phyloP scores from a whole-genome alignment of 2,329 filamentous ascomycete species.

The Sporothrix inflata region DNA sequence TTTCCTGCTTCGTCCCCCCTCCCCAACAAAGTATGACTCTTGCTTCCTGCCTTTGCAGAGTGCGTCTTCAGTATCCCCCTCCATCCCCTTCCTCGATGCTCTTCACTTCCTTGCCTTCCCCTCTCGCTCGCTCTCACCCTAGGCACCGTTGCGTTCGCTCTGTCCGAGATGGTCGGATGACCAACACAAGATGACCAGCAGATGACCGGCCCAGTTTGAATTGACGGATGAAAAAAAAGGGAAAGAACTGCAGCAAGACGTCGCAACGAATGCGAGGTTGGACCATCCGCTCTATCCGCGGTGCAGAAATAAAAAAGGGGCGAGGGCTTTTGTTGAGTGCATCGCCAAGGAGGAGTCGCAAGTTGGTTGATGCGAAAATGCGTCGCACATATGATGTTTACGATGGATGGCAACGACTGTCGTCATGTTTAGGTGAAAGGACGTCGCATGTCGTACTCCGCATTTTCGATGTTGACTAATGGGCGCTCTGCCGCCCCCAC shows the following conservation, averaged over 20 bases:
- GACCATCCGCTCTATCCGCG: neutral
- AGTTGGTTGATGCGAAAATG: neutral
- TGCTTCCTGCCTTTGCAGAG: neutral
- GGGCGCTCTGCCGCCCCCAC: neutral
- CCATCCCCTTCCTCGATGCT: neutral
- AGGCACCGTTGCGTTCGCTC: conserved; percentile 18
- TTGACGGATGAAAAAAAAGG: neutral
- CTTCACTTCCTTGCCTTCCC: neutral
- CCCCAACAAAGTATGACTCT: conserved; percentile 4
- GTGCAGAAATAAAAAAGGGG: neutral
- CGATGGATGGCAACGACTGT: too few species aligned
- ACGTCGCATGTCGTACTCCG: neutral
- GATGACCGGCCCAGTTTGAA: neutral
- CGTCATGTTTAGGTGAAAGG: too few species aligned
- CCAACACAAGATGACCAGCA: neutral
- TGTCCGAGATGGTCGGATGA: conserved; percentile 13
- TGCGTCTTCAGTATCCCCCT: neutral
- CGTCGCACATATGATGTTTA: neutral
- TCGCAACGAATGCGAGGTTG: neutral
- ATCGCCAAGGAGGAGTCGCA: neutral
- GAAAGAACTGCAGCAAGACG: neutral
- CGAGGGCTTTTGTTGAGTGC: neutral
- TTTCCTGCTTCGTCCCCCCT: neutral
- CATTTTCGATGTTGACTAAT: neutral
- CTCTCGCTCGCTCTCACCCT: neutral